Percentiles rank a stretch among this genome's conserved stretches.
Evolutionary conservation across 177 flowering plant genomes (phyloP).

Genomic region (Vitis hybrid): DNA sequence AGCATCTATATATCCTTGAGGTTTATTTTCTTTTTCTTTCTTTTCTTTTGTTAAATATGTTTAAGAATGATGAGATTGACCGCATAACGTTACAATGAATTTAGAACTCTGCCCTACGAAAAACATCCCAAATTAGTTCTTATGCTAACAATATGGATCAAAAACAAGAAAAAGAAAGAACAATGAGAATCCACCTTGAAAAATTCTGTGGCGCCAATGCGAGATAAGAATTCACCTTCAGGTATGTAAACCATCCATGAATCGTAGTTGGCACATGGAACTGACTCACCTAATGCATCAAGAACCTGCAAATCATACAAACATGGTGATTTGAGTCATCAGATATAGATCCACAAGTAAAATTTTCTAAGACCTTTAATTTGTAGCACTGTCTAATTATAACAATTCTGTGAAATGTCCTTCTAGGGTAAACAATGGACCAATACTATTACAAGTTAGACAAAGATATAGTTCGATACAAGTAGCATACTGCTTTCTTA

Average conservation of each 20-base stretch:
- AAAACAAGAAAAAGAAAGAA: background rate
- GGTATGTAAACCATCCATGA: slow-evolving; percentile 99
- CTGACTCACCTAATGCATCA: slow-evolving; percentile 86
- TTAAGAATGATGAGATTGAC: no score
- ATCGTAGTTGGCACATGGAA: slow-evolving; percentile 78
- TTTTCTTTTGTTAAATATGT: background rate
- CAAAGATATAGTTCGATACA: no score
- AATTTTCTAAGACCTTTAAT: no score
- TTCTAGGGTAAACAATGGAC: background rate
- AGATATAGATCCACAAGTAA: background rate
- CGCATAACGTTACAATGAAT: background rate
- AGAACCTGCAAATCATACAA: slow-evolving; percentile 58
- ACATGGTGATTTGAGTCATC: background rate
- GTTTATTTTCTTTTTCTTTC: background rate
- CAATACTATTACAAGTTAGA: no score
- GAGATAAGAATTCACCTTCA: slow-evolving; percentile 88
- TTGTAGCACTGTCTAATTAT: background rate
- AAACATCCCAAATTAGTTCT: no score
- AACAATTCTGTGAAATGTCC: background rate
- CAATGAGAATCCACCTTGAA: slow-evolving; percentile 51
- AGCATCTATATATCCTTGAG: background rate
- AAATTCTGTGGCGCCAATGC: slow-evolving; percentile 92
- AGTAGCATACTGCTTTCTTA: no score
- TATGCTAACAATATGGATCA: background rate
- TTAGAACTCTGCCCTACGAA: no score